Evolutionary conservation across 176 grass and related monocot species (phyloP).

Genomic region (Guadua angustifolia): DNA sequence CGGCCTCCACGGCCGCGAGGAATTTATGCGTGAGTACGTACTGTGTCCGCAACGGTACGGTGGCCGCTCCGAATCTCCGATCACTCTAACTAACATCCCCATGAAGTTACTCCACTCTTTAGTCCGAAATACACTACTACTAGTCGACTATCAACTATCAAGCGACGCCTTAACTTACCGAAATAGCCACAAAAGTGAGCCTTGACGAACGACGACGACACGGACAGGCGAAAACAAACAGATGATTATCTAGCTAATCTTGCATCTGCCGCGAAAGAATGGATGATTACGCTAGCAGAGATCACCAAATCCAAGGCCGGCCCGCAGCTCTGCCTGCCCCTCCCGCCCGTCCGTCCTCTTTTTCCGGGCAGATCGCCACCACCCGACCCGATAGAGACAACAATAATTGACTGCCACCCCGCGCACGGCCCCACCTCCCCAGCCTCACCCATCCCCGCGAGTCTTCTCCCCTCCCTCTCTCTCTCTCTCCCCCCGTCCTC

Average conservation of each 20-base stretch:
- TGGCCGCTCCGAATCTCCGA: too few relatives aligned
- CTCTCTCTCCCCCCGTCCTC: too few relatives aligned
- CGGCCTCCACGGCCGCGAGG: neutral
- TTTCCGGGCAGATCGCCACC: constrained; percentile 33
- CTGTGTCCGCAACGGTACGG: neutral
- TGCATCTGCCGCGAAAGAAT: neutral
- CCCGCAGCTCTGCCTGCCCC: neutral
- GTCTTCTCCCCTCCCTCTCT: neutral
- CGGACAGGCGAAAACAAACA: too few relatives aligned
- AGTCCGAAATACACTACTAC: too few relatives aligned
- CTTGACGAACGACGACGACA: neutral
- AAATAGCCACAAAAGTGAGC: too few relatives aligned
- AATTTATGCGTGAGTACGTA: neutral
- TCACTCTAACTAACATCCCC: too few relatives aligned
- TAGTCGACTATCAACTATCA: too few relatives aligned
- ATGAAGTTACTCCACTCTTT: neutral
- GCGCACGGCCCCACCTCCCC: constrained; percentile 36
- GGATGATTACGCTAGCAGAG: neutral
- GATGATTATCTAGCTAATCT: too few relatives aligned
- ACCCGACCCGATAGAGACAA: constrained; percentile 16
- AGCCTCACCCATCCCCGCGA: constrained; percentile 41
- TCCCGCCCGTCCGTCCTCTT: neutral
- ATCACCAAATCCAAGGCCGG: neutral
- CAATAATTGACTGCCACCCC: constrained; percentile 36
- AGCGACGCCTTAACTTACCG: too few relatives aligned